phyloP scores from a whole-genome alignment of 768 basidiomycete species.

The Hypholoma fasciculare region DNA sequence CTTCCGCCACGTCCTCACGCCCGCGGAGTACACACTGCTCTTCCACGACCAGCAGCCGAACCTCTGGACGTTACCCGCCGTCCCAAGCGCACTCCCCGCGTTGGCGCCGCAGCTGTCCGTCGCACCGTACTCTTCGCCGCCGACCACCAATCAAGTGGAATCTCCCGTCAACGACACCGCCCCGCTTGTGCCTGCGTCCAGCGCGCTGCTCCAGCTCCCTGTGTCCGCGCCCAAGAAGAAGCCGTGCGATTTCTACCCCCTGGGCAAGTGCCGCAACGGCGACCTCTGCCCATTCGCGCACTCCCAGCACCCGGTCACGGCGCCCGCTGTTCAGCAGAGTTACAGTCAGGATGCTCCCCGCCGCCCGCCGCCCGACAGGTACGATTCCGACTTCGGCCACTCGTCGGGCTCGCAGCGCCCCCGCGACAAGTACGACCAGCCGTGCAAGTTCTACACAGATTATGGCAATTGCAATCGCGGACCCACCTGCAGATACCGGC shows the following conservation, averaged over 20 bases:
- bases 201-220: neutral
- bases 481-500: conserved; percentile 1
- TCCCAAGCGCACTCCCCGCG: neutral
- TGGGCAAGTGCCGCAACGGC: conserved; percentile 40
- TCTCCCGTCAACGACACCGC: too few species aligned
- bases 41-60: conserved; percentile 39
- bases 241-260: conserved; percentile 33
- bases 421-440: neutral
- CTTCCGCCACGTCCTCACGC: conserved; percentile 41
- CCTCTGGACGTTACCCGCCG: too few species aligned
- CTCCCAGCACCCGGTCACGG: neutral
- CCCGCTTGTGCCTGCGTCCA: too few species aligned
- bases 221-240: neutral
- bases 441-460: neutral
- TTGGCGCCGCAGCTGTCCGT: neutral
- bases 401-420: neutral
- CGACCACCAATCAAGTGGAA: too few species aligned
- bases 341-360: too few species aligned
- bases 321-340: too few species aligned
- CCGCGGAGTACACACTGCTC: conserved; percentile 36
- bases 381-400: too few species aligned
- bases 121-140: too few species aligned
- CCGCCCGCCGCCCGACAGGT: too few species aligned
- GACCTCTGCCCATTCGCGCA: conserved; percentile 36
- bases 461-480: conserved; percentile 7